Conservation (phyloP, 2,329 filamentous ascomycete species). For the Penicillium sp. region DNA sequence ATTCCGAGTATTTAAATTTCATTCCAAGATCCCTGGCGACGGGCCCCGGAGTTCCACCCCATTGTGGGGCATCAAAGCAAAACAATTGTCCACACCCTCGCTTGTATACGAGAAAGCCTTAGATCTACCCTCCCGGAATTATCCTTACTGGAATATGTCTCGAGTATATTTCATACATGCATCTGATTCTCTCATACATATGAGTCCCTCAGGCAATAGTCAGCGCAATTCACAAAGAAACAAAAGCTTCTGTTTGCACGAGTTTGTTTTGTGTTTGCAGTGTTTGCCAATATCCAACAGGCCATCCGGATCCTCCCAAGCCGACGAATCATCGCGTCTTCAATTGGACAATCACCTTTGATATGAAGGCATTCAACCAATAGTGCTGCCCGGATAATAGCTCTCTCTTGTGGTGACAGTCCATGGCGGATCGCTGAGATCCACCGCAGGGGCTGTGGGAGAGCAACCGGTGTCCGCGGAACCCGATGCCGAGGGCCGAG, state of each 20-base stretch:
- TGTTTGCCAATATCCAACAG: conserved; percentile 11
- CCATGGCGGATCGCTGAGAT: background rate
- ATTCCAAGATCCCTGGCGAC: conserved; percentile 14
- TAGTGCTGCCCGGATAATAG: background rate
- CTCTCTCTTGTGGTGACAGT: background rate
- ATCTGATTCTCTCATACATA: background rate
- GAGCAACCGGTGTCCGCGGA: background rate
- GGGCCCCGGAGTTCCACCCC: conserved; percentile 17
- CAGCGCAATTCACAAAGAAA: no score
- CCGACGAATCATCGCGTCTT: conserved; percentile 18
- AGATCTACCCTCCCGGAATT: background rate
- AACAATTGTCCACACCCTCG: conserved; percentile 2
- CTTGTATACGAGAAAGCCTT: background rate
- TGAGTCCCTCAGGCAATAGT: no score
- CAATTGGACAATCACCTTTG: conserved; percentile 11
- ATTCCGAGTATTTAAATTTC: conserved; percentile 12
- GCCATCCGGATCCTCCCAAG: conserved; percentile 24
- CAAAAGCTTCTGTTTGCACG: background rate
- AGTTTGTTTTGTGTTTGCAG: background rate
- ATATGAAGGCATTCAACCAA: background rate
- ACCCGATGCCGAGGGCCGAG: background rate
- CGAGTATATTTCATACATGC: background rate
- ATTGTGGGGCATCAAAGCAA: conserved; percentile 10
- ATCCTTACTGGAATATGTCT: background rate
- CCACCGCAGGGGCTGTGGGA: background rate